Base-by-base conservation (phyloP, 2,329 filamentous ascomycete genomes). In the Calcarisporium arbuscula region DNA sequence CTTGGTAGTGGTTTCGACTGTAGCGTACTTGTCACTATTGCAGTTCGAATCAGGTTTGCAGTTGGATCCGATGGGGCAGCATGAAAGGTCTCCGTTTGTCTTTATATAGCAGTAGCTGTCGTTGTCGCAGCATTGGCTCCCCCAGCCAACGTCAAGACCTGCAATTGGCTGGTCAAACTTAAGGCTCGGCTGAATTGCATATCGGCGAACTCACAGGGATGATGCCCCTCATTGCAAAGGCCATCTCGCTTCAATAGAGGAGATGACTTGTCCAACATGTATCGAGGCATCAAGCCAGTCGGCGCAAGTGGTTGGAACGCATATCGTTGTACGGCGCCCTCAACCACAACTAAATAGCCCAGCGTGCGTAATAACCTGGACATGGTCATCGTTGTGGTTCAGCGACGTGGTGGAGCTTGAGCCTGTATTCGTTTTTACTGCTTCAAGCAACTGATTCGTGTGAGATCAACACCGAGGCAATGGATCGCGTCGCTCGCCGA, bases 41-140 rank as follows among this genome's bases (percentile, higher is more conserved):
- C 61, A 65, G n/a, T 41, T 42, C 4, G 58, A 56, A 49, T 64
- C 54, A 39, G 36, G 38, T 40, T 48, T 31, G 53, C 68, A 71
- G 41, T 59, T 50, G 32, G 57, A 62, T 18, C 62, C 61, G 40
- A 64, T 54, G 20, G 55, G 52, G 43, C 68, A 72, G 52, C 68
- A 71, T 32, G 50, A 50, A 5, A 57, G 40, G 5, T 49, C 41
- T 34, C 50, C 51, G 15, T 45, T 42, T 6, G 46, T 43, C 44
- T 60, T 56, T 35, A 70, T 38, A 45, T 66, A 67, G 53, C 68
- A 72, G 49, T 70, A 72, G 28, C 53, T 47, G 12, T 56, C 47
- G 43, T 71, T 63, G 15, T 47, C 39, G 46, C 68, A 72, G 55
- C 68, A 72, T 6, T 48, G 33, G 16, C 54, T 50, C 9, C 50